phyloP scores from a whole-genome alignment of 108 stramenopile species.

The Nitzschia sp. region DNA sequence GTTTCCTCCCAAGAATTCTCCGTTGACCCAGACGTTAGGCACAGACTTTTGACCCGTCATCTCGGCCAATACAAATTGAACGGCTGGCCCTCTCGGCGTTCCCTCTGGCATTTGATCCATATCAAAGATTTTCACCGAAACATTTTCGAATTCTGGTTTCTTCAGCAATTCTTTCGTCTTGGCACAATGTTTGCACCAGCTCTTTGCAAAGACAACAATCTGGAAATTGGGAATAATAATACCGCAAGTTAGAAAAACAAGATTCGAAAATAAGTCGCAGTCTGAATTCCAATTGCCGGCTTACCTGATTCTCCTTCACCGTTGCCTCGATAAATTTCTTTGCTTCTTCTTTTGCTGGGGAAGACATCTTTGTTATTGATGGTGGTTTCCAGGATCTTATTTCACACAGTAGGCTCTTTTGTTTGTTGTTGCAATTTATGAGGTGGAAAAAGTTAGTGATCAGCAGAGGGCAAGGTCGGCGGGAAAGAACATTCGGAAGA shows the following conservation, averaged over 20 bases:
- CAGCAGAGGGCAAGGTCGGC: too few species aligned
- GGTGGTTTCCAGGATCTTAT: too few species aligned
- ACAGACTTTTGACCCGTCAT: constrained; percentile 71
- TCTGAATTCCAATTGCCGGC: too few species aligned
- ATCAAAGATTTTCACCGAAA: constrained; percentile 52
- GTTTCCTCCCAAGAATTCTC: constrained; percentile 71
- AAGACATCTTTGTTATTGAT: not conserved
- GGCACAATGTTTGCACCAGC: constrained; percentile 62
- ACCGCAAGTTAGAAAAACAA: too few species aligned
- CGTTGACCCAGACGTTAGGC: constrained; percentile 72
- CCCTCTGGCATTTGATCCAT: constrained; percentile 43
- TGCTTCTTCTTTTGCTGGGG: constrained; percentile 3
- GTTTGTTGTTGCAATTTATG: too few species aligned
- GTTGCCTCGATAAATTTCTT: not conserved
- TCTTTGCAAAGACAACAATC: constrained; percentile 64
- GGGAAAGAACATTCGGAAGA: too few species aligned
- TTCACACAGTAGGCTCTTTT: too few species aligned
- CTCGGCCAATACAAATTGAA: constrained; percentile 41
- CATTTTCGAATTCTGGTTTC: constrained; percentile 37
- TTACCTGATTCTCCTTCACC: not conserved
- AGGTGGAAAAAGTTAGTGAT: too few species aligned
- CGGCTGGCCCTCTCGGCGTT: constrained; percentile 36
- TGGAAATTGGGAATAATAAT: too few species aligned
- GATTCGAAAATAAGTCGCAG: too few species aligned
- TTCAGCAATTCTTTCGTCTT: constrained; percentile 53